Base-by-base conservation (phyloP, 2,329 filamentous ascomycete species). In the Penicillium griseofulvum region DNA sequence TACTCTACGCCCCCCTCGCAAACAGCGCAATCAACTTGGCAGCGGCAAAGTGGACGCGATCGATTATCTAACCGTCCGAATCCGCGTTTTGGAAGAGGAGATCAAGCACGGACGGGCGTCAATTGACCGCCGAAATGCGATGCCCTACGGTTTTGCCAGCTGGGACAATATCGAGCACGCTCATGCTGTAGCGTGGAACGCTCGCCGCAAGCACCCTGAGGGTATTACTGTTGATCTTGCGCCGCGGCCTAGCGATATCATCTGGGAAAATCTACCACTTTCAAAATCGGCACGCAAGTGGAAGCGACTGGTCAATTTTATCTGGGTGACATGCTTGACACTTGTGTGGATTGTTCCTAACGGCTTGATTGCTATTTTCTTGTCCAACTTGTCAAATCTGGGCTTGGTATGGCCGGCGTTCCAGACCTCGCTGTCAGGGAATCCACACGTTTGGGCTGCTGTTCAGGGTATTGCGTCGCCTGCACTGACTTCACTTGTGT, bases 81-180 rank as follows among this genome's bases (percentile, higher is more conserved):
- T 99, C 68, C 86, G 86, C 63, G 82, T 87, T 45, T 81, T 99
- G 34, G 93, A 97, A 71, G 73, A 85, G 11, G 85, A 95, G 68
- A 91, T 99, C 74, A 90, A 89, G 68, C 86, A 94, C 59, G 88
- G 92, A 1, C 86, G 94, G 12, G 82, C 85, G 37, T 86, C 86
- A 1, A 86, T 99, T 8, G 93, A 97, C 74, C 91, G 87, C 71
- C 86, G 92, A 47, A 90, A 93, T 69, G 88, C 92, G 16, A 88
- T 96, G 82, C 82, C 90, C 0, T 99, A 92, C 68, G 94, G 94
- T 0, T 99, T 99, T 70, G 92, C 93, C 9, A 97, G 91, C 65
- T 99, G 94, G 76, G 86, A 93, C 39, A 87, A 87, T 39, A 95
- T 99, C 52, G 82, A 87, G 55, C 90, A 96, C 65, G 91, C 94